Percentiles rank a stretch among this genome's conserved stretches.
Evolutionary conservation across 1,139 yeast species (phyloP).

Genomic region (Geotrichum australiense): DNA sequence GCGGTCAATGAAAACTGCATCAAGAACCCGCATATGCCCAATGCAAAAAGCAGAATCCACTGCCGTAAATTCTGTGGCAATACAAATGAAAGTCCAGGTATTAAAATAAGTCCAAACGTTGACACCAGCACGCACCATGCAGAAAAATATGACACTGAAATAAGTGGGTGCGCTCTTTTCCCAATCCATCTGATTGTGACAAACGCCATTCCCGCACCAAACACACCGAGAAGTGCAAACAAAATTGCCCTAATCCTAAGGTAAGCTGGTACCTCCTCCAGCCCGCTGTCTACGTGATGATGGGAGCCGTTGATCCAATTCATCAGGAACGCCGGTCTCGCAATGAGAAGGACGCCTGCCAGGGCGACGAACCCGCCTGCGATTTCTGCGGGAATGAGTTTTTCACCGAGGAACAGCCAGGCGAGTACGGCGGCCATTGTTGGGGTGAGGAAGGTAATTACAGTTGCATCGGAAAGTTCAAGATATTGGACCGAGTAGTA

Average conservation of each 20-base stretch:
- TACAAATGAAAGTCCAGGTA: conserved; percentile 54
- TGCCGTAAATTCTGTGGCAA: conserved; percentile 54
- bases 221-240: conserved; percentile 61
- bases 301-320: conserved; percentile 13
- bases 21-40: conserved; percentile 74
- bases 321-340: conserved; percentile 71
- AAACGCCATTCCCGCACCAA: conserved; percentile 66
- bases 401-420: conserved; percentile 56
- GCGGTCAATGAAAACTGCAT: conserved; percentile 76
- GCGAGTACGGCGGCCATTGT: conserved; percentile 73
- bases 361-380: conserved; percentile 63
- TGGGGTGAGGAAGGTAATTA: conserved; percentile 73
- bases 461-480: conserved; percentile 71
- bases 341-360: conserved; percentile 70
- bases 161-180: conserved; percentile 66
- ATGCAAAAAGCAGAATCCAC: conserved; percentile 53
- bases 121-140: conserved; percentile 52
- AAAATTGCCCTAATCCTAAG: conserved; percentile 44
- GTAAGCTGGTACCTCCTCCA: conserved; percentile 17
- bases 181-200: conserved; percentile 72
- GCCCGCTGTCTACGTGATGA: conserved; percentile 7
- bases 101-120: conserved; percentile 44
- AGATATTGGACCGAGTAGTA: conserved; percentile 70
- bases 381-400: conserved; percentile 61
- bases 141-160: conserved; percentile 74